Base-by-base conservation (phyloP, 345 rosid genomes). In the Chamaenerion angustifolium region DNA sequence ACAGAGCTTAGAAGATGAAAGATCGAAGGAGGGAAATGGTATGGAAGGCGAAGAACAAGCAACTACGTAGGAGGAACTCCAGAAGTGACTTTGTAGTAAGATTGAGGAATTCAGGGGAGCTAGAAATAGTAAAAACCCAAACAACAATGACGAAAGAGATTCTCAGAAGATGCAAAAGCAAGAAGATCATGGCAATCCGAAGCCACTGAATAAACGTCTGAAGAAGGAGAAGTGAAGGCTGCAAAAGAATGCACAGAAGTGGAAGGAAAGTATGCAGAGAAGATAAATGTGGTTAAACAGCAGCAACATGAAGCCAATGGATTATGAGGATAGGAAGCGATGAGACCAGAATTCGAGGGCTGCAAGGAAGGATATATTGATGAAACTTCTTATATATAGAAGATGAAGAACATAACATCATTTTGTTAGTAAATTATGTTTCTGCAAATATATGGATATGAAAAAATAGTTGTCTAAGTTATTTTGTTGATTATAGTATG, bases 331-430 rank as follows among this genome's bases (percentile, higher is more conserved):
- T 81, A 90, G 81, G 57, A 83, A 86, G 74, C 83, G 48, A 17
- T 79, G 59, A 70, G 94, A 48, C 92, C 98, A 7, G 94, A 94
- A 15, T 83, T 86, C 62, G 94, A 81, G 81, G 96, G 95, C 46
- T 84, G 85, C 41, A 64, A 63, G 56, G 67, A 63, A n/a, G n/a
- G 72, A 16, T 69, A 42, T 45, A 57, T 73, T 45, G 67, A 70
- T 21, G 49, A 8, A 27, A 0, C 18, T 44, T 25, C 37, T 0
- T n/a, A 27, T 48, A 5, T n/a, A n/a, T n/a, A n/a, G n/a, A n/a
- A n/a, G n/a, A n/a, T n/a, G n/a, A n/a, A n/a, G n/a, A n/a, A n/a
- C n/a, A n/a, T n/a, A n/a, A n/a, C n/a, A n/a, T n/a, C n/a, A n/a
- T n/a, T n/a, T n/a, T n/a, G n/a, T n/a, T 40, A 1, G n/a, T n/a